Evolutionary conservation across 495 filamentous ascomycete species (phyloP).

Genomic region (Annulohypoxylon nitens): DNA sequence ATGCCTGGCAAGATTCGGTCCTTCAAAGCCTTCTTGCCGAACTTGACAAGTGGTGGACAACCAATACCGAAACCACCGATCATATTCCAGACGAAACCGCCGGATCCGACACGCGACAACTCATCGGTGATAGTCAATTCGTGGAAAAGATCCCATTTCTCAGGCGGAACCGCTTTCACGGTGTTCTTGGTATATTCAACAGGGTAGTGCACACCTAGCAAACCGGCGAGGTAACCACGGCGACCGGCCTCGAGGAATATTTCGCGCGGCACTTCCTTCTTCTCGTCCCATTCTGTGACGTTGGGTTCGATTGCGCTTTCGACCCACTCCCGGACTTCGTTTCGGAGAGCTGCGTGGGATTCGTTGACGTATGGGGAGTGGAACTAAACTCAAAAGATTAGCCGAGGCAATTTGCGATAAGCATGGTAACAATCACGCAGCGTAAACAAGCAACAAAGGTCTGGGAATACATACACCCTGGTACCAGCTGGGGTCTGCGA

Average conservation of each 20-base stretch:
- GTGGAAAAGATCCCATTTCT: slow-evolving; percentile 98
- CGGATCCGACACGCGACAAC: slow-evolving; percentile 86
- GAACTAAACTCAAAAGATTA: slow-evolving; percentile 70
- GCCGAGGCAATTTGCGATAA: background rate
- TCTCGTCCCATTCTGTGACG: slow-evolving; percentile 97
- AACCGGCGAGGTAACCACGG: slow-evolving; percentile 89
- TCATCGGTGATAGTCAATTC: slow-evolving; percentile 96
- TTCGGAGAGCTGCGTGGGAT: slow-evolving; percentile 88
- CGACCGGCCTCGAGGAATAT: slow-evolving; percentile 98
- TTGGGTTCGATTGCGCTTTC: slow-evolving; percentile 90
- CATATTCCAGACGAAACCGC: slow-evolving; percentile 98
- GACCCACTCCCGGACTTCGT: slow-evolving; percentile 92
- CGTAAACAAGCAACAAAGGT: background rate
- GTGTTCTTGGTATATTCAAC: slow-evolving; percentile 75
- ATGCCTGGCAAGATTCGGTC: slow-evolving; percentile 82
- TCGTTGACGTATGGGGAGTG: slow-evolving; percentile 97
- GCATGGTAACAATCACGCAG: background rate
- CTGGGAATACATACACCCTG: slow-evolving; percentile 74
- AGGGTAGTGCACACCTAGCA: slow-evolving; percentile 86
- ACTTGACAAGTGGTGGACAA: slow-evolving; percentile 89
- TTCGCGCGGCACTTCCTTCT: slow-evolving; percentile 82
- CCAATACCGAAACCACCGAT: slow-evolving; percentile 96
- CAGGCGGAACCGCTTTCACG: slow-evolving; percentile 80
- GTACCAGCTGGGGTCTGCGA: slow-evolving; percentile 94
- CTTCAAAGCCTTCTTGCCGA: slow-evolving; percentile 90